Conservation (phyloP, 1,284 basidiomycete genomes). For the Trametes polyzona region DNA sequence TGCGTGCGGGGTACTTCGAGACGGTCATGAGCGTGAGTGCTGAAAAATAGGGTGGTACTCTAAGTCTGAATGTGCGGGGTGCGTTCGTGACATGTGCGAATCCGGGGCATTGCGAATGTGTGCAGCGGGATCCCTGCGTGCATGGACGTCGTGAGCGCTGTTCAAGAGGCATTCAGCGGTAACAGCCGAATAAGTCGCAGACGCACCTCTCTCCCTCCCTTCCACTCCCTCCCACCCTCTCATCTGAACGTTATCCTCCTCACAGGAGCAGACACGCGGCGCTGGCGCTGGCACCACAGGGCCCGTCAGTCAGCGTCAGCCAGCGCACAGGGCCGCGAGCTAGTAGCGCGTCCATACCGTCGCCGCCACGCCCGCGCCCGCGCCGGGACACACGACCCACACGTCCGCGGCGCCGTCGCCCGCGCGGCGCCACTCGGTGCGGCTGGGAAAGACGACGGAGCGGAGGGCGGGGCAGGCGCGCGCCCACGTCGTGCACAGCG, state of each 20-base stretch:
- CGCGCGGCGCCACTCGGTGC: slow-evolving; percentile 43
- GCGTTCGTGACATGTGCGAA: too few relatives aligned
- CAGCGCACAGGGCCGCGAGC: not conserved
- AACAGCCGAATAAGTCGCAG: too few relatives aligned
- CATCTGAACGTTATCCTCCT: not conserved
- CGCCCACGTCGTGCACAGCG: slow-evolving; percentile 57
- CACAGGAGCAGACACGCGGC: too few relatives aligned
- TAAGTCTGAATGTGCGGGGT: too few relatives aligned
- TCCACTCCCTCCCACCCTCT: not conserved
- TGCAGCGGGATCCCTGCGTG: too few relatives aligned
- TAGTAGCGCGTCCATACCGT: slow-evolving; percentile 24
- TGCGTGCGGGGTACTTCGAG: not conserved
- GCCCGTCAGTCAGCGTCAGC: not conserved
- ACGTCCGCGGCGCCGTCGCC: slow-evolving; percentile 39
- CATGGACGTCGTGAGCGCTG: too few relatives aligned
- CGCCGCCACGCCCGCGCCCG: slow-evolving; percentile 12
- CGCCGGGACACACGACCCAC: slow-evolving; percentile 37
- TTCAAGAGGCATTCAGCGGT: too few relatives aligned
- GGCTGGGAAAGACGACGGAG: slow-evolving; percentile 58
- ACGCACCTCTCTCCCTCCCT: too few relatives aligned
- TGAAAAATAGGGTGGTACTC: too few relatives aligned
- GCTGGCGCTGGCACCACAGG: too few relatives aligned
- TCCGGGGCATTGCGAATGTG: too few relatives aligned
- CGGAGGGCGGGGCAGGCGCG: slow-evolving; percentile 56
- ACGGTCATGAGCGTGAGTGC: not conserved